Evolutionary conservation across 2,329 filamentous ascomycete genomes (phyloP).

Genomic region (Didymella exigua): DNA sequence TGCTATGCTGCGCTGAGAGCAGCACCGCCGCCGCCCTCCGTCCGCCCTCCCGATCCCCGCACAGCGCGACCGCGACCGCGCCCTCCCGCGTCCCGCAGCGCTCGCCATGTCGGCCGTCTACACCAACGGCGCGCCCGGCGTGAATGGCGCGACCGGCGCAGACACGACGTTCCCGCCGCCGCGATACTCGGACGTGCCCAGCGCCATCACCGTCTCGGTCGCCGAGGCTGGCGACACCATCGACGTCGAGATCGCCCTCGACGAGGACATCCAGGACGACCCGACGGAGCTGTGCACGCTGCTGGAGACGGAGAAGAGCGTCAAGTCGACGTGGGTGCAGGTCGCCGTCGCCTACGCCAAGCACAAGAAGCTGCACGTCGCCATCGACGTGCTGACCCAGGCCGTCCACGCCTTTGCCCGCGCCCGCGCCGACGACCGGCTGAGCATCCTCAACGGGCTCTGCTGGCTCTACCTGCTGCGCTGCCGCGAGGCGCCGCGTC

Average conservation of each 20-base stretch:
- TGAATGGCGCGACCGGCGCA: constrained; percentile 59
- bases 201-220: constrained; percentile 68
- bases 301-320: constrained; percentile 90
- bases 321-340: constrained; percentile 96
- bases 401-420: constrained; percentile 74
- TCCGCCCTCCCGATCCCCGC: background rate
- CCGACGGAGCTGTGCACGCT: constrained; percentile 93
- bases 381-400: constrained; percentile 72
- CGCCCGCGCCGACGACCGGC: constrained; percentile 76
- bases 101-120: constrained; percentile 59
- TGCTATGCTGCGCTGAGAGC: constrained; percentile 32
- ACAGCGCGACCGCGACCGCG: constrained; percentile 3
- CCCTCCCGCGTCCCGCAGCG: constrained; percentile 21
- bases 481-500: constrained; percentile 77
- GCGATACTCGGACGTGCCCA: constrained; percentile 67
- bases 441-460: constrained; percentile 81
- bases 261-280: constrained; percentile 83
- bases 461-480: constrained; percentile 94
- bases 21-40: constrained; percentile 1
- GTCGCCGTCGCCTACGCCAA: constrained; percentile 96
- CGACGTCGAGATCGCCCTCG: constrained; percentile 90
- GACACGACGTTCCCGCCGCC: constrained; percentile 44
- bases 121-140: constrained; percentile 40
- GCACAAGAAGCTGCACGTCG: constrained; percentile 88
- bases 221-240: constrained; percentile 66